A percentile compares a stretch with the other conserved stretches of the same genome.
These are phyloP conservation scores for Handroanthus guayacan DNA, from an alignment of 257 asterid genomes.

Conservation along the genomic window DNA sequence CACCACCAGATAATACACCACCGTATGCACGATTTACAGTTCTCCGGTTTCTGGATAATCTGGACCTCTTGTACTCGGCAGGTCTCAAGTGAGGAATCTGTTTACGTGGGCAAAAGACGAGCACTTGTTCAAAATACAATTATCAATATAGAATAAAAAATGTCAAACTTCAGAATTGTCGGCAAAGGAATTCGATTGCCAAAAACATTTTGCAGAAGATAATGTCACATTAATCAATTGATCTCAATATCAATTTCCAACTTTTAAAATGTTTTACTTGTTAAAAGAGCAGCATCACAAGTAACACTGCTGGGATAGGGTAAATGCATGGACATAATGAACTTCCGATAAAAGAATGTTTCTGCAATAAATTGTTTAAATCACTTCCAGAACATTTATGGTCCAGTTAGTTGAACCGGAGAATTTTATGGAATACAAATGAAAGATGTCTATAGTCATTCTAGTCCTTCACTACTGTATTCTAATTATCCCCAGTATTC, in stretches of 20 bases:
- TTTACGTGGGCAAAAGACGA: neutral
- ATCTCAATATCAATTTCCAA: too few species aligned
- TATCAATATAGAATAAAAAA: too few species aligned
- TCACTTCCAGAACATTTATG: neutral
- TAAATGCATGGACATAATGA: neutral
- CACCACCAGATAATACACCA: constrained; percentile 76
- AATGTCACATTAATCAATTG: neutral
- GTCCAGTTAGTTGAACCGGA: neutral
- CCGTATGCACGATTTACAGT: constrained; percentile 82
- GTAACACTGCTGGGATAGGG: too few species aligned
- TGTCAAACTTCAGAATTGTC: neutral
- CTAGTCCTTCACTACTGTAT: neutral
- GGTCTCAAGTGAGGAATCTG: constrained; percentile 92
- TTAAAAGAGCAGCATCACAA: neutral
- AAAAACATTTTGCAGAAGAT: neutral
- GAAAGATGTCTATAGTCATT: neutral
- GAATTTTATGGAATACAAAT: too few species aligned
- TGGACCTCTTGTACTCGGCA: constrained; percentile 78
- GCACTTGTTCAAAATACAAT: neutral
- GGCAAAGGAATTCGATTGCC: neutral
- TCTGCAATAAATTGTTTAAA: neutral
- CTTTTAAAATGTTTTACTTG: too few species aligned
- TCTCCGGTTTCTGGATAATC: constrained; percentile 72
- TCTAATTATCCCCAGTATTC: neutral
- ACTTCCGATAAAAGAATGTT: neutral